A percentile compares a stretch with the other conserved stretches of the same genome.
Conservation (phyloP, 129 eudicot species). For the Flaveria sonorensis region DNA sequence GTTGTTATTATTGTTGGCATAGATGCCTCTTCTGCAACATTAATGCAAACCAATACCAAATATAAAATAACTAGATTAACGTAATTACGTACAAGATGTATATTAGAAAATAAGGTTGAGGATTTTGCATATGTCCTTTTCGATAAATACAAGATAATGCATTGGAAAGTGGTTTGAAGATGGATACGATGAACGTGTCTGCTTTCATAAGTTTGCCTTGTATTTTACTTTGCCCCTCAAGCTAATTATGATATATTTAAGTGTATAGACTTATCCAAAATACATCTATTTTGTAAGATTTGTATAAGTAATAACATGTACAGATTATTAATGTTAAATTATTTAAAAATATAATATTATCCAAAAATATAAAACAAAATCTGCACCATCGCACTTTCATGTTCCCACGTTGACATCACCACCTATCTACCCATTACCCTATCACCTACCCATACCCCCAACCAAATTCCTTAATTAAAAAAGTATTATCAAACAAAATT, state of each 20-base stretch:
- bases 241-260: too few relatives aligned
- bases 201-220: slow-evolving; percentile 31
- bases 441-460: not conserved
- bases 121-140: slow-evolving; percentile 24
- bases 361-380: not conserved
- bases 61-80: not conserved
- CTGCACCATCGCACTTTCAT: slow-evolving; percentile 42
- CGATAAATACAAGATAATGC: slow-evolving; percentile 35
- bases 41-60: too few relatives aligned
- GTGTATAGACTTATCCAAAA: too few relatives aligned
- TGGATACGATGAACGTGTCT: slow-evolving; percentile 33
- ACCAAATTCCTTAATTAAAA: not conserved
- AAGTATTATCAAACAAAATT: not conserved
- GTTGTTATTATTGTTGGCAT: too few relatives aligned
- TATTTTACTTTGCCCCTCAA: slow-evolving; percentile 32
- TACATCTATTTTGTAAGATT: too few relatives aligned
- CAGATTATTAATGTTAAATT: too few relatives aligned
- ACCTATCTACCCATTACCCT: slow-evolving; percentile 32
- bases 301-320: too few relatives aligned
- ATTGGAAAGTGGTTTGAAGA: slow-evolving; percentile 28
- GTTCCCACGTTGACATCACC: slow-evolving; percentile 52
- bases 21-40: too few relatives aligned
- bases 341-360: not conserved
- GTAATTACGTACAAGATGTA: not conserved
- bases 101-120: not conserved